Evolutionary conservation across 352 stramenopile species (phyloP), one percentile per base, ranked within the genome.

Genomic region (Phytophthora sansomeana): DNA sequence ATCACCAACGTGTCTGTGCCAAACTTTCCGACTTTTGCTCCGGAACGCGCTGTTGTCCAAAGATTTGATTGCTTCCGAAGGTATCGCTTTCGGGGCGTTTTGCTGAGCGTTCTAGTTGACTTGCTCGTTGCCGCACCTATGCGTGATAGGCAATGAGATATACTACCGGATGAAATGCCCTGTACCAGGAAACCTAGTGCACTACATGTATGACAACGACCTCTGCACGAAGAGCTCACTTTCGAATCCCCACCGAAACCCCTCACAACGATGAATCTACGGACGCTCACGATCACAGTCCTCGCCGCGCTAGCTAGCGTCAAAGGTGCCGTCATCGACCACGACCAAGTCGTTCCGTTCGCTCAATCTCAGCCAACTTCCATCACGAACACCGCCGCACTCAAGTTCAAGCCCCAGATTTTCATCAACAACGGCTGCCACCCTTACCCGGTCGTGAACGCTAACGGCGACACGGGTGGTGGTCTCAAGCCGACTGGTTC

Each of bases 361-460:
- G 19, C 52, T 6, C 13, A 68, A 44, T 64, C 70, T 1, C 16
- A 52, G 28, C 63, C 63, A 17, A 63, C 52, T 5, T 55, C 52
- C 14, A 49, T 39, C 36, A 56, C 48, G 21, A 63, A 80, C 41
- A 46, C 38, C 5, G 58, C 56, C 7, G 68, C 55, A 6, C 5
- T 72, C 24, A 71, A 62, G 33, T 80, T 70, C 46, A 72, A 80
- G 50, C 72, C 69, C 6, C 54, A 69, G 26, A 58, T 78, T 42
- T 38, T 65, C 53, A 72, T 77, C 52, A 58, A 66, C 33, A 75
- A 78, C 39, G 58, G 67, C 13, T 81, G 74, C 48, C 58, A 67
- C 33, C 60, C 73, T n/a, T 78, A 77, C 63, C 65, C 69, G 2
- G 65, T 55, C 17, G 67, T 81, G 10, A 62, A 77, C 38, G 36